Base-by-base conservation (phyloP, 768 basidiomycete species). In the Auricularia sp. region DNA sequence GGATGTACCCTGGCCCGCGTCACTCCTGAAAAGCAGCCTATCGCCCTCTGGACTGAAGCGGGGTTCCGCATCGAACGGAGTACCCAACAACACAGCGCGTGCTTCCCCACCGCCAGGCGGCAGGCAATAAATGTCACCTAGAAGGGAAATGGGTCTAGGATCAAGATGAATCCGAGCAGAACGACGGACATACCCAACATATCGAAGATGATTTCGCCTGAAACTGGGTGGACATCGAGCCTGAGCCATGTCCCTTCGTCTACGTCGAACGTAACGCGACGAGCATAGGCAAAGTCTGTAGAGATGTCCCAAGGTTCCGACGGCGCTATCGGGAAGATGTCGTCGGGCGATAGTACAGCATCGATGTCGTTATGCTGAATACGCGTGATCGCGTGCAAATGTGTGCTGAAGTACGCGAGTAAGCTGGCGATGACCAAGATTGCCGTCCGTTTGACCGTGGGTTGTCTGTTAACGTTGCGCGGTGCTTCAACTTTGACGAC, bases 21-120 rank as follows among this genome's bases (percentile, higher is more conserved):
- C 88, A 62, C 87, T 89, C 66, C 82, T 80, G 71, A 87, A 90
- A 3, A 84, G 84, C n/a, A 90, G 65, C 56, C 78, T 76, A 63
- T 84, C 80, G 0, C 88, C 87, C 47, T 79, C 73, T 0, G 88
- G 86, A 3, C 87, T 88, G 74, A 90, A 90, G 66, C 81, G 86
- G 0, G 87, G 87, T 71, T 90, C 86, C 0, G 86, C 80, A 67
- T 90, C 88, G 67, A 85, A 80, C 11, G 88, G 88, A n/a, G 87
- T 76, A 2, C 88, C 88, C 0, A 78, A 74, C 29, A 88, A 74
- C 43, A 90, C 76, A 6, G 87, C 85, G 61, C 80, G 76, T 4
- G 88, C 88, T 6, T 16, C 21, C 6, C 18, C 21, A 18, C 18
- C 14, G 6, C 11, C 6, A 0, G 79, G 81, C 23, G 87, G 81